Evolutionary conservation across 257 asterid species (phyloP).

Genomic region (Cinchona pubescens): DNA sequence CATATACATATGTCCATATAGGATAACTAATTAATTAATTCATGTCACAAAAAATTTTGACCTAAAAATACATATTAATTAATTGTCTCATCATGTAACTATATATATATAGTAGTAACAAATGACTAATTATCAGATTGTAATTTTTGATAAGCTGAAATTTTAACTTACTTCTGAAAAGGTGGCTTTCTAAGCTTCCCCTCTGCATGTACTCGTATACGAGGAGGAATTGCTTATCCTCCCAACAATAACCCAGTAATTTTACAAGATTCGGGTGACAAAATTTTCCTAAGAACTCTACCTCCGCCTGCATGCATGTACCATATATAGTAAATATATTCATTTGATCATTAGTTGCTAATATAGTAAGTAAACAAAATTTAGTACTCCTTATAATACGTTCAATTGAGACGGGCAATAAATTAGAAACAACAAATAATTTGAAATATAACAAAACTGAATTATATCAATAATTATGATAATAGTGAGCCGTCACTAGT

Average conservation of each 20-base stretch:
- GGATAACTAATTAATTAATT: too few relatives aligned
- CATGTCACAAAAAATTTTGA: too few relatives aligned
- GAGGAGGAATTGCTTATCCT: constrained; percentile 64
- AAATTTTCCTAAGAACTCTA: constrained; percentile 81
- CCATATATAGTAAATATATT: neutral
- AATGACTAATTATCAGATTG: neutral
- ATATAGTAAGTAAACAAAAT: neutral
- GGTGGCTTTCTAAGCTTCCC: constrained; percentile 89
- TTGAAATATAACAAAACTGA: too few relatives aligned
- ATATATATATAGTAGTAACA: too few relatives aligned
- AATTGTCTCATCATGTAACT: neutral
- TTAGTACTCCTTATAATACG: neutral
- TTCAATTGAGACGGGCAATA: neutral
- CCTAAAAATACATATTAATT: too few relatives aligned
- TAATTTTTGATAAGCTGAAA: too few relatives aligned
- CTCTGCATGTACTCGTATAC: constrained; percentile 78
- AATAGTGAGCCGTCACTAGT: too few relatives aligned
- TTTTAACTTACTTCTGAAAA: constrained; percentile 58
- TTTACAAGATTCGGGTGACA: constrained; percentile 84
- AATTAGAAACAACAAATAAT: too few relatives aligned
- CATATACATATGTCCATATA: too few relatives aligned
- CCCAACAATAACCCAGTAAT: constrained; percentile 89
- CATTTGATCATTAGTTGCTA: neutral
- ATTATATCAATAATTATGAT: too few relatives aligned
- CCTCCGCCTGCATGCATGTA: constrained; percentile 76